These are phyloP conservation scores for Vanrija sp. DNA, from an alignment of 1,284 basidiomycete genomes.

Conservation along the genomic window DNA sequence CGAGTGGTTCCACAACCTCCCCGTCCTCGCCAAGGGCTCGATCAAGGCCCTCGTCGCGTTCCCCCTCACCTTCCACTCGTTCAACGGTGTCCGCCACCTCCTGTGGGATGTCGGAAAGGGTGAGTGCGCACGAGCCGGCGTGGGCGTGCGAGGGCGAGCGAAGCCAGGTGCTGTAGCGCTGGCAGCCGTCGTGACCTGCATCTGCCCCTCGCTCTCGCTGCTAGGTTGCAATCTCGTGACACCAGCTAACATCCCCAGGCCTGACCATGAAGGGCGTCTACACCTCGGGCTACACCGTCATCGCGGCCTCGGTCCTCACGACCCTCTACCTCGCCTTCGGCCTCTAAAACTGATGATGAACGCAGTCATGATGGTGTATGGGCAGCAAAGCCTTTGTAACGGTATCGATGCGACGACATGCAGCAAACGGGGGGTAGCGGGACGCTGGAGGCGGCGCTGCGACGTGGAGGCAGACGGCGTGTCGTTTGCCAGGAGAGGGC, in stretches of 20 bases:
- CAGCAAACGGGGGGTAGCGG: background rate
- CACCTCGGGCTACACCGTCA: constrained; percentile 71
- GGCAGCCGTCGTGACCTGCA: too few relatives aligned
- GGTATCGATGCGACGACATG: constrained; percentile 6
- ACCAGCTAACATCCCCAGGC: constrained; percentile 54
- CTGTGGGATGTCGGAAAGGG: constrained; percentile 87
- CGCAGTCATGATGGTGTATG: background rate
- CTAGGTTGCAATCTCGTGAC: constrained; percentile 9
- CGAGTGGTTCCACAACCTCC: constrained; percentile 61
- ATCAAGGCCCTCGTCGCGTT: constrained; percentile 72
- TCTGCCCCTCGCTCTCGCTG: too few relatives aligned
- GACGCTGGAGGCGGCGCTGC: too few relatives aligned
- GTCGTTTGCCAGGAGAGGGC: too few relatives aligned
- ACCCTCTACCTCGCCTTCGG: constrained; percentile 55
- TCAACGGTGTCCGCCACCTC: constrained; percentile 89
- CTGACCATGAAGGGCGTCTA: constrained; percentile 75
- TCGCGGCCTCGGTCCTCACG: constrained; percentile 72
- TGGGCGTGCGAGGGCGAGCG: background rate
- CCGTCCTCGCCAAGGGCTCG: constrained; percentile 67
- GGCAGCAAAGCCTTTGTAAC: background rate
- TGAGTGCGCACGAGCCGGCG: constrained; percentile 53
- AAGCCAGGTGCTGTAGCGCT: too few relatives aligned
- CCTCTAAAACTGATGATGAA: constrained; percentile 5
- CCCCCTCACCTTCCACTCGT: constrained; percentile 84
- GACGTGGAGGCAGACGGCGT: too few relatives aligned